A percentile compares a stretch with the other conserved stretches of the same genome.
Evolutionary conservation across 768 basidiomycete species (phyloP).

Genomic region (Clathrus columnatus): DNA sequence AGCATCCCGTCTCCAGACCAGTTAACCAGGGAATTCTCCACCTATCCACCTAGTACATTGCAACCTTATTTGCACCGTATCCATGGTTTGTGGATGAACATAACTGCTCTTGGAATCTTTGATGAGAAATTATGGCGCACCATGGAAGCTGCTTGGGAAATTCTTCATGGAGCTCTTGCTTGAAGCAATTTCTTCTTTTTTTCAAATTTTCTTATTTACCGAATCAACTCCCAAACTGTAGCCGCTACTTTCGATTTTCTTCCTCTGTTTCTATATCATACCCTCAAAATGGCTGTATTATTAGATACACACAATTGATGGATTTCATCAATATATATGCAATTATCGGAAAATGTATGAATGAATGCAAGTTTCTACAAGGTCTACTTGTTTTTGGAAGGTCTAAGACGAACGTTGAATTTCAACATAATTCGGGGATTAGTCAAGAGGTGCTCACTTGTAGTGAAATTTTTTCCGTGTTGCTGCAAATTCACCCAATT

Average conservation of each 20-base stretch:
- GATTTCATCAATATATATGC: too few relatives aligned
- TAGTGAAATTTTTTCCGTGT: constrained; percentile 83
- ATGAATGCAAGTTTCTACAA: not conserved
- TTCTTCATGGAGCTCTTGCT: constrained; percentile 47
- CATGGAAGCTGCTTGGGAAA: constrained; percentile 60
- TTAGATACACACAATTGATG: too few relatives aligned
- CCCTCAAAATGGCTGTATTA: not conserved
- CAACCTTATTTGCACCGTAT: constrained; percentile 31
- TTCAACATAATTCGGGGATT: not conserved
- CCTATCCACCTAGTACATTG: constrained; percentile 24
- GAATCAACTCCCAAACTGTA: not conserved
- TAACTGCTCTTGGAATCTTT: constrained; percentile 57
- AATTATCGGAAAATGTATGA: not conserved
- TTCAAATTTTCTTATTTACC: too few relatives aligned
- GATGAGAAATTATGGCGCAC: constrained; percentile 59
- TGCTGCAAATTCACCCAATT: constrained; percentile 88
- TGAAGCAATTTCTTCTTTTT: too few relatives aligned
- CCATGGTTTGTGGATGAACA: constrained; percentile 66
- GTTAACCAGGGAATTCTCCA: constrained; percentile 31
- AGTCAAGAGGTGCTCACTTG: constrained; percentile 49
- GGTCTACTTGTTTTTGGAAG: constrained; percentile 11
- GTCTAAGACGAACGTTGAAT: not conserved
- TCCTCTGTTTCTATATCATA: not conserved
- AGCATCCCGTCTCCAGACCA: constrained; percentile 15
- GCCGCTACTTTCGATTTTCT: not conserved